Percentiles rank a stretch among this genome's conserved stretches.
Evolutionary conservation across 1,284 basidiomycete species (phyloP).

Genomic region (Puccinia novopanici): DNA sequence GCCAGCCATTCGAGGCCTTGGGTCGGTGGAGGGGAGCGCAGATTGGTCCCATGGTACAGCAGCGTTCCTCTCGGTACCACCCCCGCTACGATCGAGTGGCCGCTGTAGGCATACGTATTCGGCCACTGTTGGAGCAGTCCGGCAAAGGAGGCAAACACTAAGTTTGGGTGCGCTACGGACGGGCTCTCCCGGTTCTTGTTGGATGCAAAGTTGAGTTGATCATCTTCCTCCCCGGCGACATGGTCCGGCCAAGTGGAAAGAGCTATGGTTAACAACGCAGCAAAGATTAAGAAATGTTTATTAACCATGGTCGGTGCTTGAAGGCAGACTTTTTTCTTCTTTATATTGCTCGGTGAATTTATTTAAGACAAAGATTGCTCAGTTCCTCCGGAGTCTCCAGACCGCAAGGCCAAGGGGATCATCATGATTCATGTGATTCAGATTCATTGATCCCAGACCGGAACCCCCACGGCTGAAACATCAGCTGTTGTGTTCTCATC

Average conservation of each 20-base stretch:
- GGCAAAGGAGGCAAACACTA: slow-evolving; percentile 62
- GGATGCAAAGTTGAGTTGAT: neutral
- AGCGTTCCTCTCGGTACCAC: slow-evolving; percentile 61
- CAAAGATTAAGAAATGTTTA: no score
- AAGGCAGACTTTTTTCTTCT: no score
- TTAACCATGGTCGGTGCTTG: neutral
- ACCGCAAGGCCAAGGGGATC: no score
- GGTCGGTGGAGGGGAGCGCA: slow-evolving; percentile 58
- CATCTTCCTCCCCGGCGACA: neutral
- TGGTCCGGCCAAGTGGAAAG: neutral
- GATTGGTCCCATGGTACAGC: slow-evolving; percentile 61
- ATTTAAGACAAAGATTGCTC: no score
- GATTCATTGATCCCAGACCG: no score
- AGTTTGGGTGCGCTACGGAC: neutral
- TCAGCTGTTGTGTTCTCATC: no score
- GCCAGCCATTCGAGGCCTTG: slow-evolving; percentile 60
- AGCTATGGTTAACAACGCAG: neutral
- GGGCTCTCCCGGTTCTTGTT: no score
- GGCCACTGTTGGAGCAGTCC: slow-evolving; percentile 65
- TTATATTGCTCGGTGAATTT: neutral
- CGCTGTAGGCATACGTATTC: slow-evolving; percentile 64
- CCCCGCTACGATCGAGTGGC: slow-evolving; percentile 63
- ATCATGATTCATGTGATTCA: no score
- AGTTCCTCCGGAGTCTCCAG: no score
- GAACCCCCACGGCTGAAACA: no score